Conservation (phyloP, 352 stramenopile genomes). For the Pythium folliculosum region DNA sequence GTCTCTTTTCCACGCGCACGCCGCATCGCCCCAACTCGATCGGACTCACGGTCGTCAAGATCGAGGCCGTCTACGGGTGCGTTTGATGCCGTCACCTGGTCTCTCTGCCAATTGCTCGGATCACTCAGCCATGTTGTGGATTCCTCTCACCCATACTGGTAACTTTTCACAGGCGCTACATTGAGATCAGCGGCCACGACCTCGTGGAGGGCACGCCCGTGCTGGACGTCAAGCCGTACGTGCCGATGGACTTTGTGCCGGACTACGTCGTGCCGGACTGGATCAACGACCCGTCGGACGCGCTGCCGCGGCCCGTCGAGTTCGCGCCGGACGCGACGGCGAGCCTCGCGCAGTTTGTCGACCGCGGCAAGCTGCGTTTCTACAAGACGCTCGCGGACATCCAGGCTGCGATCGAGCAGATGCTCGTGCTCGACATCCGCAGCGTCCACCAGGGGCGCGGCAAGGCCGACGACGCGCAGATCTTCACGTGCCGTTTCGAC, state of each 20-base stretch:
- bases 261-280: slow-evolving; percentile 65
- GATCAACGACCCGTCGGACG: slow-evolving; percentile 63
- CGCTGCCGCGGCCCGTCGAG: slow-evolving; percentile 45
- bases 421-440: slow-evolving; percentile 83
- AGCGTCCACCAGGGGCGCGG: slow-evolving; percentile 80
- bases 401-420: slow-evolving; percentile 67
- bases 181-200: slow-evolving; percentile 93
- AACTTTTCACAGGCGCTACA: slow-evolving; percentile 39
- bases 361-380: slow-evolving; percentile 54
- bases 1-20: slow-evolving; percentile 96
- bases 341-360: slow-evolving; percentile 44
- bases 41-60: slow-evolving; percentile 89
- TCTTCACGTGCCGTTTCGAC: slow-evolving; percentile 79
- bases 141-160: neutral
- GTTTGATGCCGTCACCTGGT: slow-evolving; percentile 4
- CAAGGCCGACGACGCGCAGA: slow-evolving; percentile 47
- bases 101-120: neutral
- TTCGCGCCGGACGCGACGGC: slow-evolving; percentile 49
- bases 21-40: slow-evolving; percentile 97
- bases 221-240: slow-evolving; percentile 98
- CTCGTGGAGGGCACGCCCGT: slow-evolving; percentile 97
- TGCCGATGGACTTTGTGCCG: slow-evolving; percentile 78
- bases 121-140: too few relatives aligned
- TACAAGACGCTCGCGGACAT: slow-evolving; percentile 62
- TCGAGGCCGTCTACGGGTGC: slow-evolving; percentile 82